Percentiles rank a stretch among this genome's conserved stretches.
Evolutionary conservation across 2,329 filamentous ascomycete genomes (phyloP).

Genomic region (Fusarium mundagurra): DNA sequence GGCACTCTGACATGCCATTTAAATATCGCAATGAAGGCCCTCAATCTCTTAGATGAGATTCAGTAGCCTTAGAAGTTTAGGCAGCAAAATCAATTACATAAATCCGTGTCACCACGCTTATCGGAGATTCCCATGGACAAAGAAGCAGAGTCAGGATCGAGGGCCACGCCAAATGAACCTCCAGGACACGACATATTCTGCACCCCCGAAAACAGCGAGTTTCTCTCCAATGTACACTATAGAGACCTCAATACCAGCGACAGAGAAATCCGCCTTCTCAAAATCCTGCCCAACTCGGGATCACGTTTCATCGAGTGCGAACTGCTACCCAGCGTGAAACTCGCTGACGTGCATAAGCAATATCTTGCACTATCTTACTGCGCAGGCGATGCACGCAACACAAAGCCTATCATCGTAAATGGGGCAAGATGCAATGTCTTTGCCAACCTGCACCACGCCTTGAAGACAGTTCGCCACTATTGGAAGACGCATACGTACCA

Average conservation of each 20-base stretch:
- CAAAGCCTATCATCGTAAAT: background rate
- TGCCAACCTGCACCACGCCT: background rate
- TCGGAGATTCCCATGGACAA: background rate
- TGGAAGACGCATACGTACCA: background rate
- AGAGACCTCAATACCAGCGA: accelerated
- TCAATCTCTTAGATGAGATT: accelerated
- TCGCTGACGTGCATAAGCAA: background rate
- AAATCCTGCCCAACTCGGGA: accelerated
- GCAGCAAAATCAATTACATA: accelerated
- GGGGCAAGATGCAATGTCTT: background rate
- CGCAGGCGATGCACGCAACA: background rate
- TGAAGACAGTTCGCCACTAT: background rate
- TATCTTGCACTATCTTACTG: background rate
- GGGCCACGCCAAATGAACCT: accelerated
- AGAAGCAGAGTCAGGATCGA: accelerated
- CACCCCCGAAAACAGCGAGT: conserved; percentile 11
- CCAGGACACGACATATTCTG: conserved; percentile 22
- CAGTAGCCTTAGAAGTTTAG: too few relatives aligned
- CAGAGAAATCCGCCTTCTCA: background rate
- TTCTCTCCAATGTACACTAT: background rate
- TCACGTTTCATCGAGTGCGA: background rate
- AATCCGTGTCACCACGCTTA: accelerated
- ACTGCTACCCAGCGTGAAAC: background rate
- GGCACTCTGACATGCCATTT: background rate
- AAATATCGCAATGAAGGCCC: background rate